Base-by-base conservation (phyloP, 164 flowering plant genomes). In the Akebia trifoliata region DNA sequence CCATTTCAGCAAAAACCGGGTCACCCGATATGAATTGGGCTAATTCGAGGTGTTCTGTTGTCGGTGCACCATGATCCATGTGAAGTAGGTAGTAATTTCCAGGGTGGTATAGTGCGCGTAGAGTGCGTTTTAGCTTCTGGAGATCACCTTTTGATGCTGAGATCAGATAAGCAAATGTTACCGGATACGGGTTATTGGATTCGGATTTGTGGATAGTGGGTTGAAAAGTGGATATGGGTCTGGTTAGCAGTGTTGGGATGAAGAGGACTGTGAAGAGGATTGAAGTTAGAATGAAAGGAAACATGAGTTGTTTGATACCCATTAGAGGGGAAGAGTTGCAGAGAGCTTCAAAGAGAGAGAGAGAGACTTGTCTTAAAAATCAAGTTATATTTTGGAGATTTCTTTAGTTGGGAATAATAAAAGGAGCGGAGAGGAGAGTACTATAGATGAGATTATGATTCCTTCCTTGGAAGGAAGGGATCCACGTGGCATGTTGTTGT, bases 111-210 rank as follows among this genome's bases (percentile, higher is more conserved):
- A 89, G 70, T 0, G 94, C 84, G 0, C 48, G 69, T 17, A 92
- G 32, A 11, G 74, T 31, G 18, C 98, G 73, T 61, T 78, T 81
- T 7, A 92, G 76, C 67, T 66, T 77, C 36, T 14, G 14, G 31
- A 72, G 40, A 63, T 92, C 98, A 0, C 91, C 94, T 25, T 60
- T 72, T 2, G 97, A 81, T 4, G 91, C 95, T 0, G 98, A 92
- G 60, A 92, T 87, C 34, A 92, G 61, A 79, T 87, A 92, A 34
- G 98, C 95, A 54, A 92, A 88, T 1, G 80, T 63, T 10, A 71
- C 86, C 0, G 85, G 85, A 48, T 81, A 81, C 1, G 72, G 46
- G 2, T 48, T 57, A 36, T 14, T 29, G 54, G 67, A 17, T 43
- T 59, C 56, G 2, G 55, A 57, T 25, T 21, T 32, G 25, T 29